A percentile compares a stretch with the other conserved stretches of the same genome.
Evolutionary conservation across 106 monocot species (phyloP).

Genomic region (Iris macrosiphon): DNA sequence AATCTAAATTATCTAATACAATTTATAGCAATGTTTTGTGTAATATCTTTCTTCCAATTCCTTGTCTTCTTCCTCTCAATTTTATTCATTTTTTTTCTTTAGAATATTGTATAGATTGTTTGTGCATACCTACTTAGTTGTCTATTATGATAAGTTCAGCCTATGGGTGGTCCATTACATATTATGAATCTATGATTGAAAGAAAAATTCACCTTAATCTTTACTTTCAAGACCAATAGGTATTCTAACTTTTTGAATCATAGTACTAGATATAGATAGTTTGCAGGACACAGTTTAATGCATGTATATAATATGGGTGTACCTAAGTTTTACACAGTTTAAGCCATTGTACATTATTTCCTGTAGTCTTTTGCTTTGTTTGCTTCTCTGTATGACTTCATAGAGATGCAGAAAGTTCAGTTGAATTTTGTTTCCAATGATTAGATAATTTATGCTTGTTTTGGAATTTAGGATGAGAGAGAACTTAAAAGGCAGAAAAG

Average conservation of each 20-base stretch:
- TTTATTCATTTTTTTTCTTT: neutral
- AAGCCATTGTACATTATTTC: neutral
- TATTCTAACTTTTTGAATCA: too few species aligned
- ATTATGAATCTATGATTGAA: neutral
- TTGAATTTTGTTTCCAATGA: neutral
- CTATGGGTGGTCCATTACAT: neutral
- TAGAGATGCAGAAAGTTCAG: neutral
- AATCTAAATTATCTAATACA: neutral
- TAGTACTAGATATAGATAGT: too few species aligned
- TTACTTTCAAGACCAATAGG: neutral
- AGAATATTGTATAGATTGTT: neutral
- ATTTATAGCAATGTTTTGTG: neutral
- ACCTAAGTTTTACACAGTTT: neutral
- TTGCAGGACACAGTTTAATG: neutral
- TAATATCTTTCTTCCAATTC: neutral
- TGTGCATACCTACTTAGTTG: neutral
- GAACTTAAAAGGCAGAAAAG: conserved; percentile 70
- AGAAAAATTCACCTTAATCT: neutral
- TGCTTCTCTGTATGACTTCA: neutral
- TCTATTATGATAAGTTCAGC: neutral
- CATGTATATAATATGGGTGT: neutral
- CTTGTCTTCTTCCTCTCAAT: neutral
- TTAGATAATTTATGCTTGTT: neutral
- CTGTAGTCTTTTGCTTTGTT: neutral
- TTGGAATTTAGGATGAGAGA: conserved; percentile 48